Conservation (phyloP, 257 asterid genomes). For the Solanum sitiens region DNA sequence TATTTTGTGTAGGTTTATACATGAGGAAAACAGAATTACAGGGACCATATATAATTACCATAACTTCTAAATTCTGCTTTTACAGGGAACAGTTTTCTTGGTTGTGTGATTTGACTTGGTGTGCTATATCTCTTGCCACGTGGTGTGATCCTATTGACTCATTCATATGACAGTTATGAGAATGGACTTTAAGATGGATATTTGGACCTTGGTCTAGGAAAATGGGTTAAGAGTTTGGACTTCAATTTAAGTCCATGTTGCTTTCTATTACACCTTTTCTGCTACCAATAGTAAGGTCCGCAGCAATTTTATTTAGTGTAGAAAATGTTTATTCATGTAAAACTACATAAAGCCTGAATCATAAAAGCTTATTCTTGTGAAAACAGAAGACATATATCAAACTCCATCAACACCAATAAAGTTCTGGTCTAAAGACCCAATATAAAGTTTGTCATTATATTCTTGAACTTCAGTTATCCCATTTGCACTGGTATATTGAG, state of each 20-base stretch:
- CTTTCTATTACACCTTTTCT: not conserved
- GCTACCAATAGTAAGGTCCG: not conserved
- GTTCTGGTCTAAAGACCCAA: not conserved
- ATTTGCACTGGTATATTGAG: not conserved
- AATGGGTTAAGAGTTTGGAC: too few species aligned
- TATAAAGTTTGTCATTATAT: not conserved
- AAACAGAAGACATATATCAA: not conserved
- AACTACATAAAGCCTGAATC: not conserved
- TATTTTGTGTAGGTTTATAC: not conserved
- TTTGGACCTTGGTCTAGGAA: too few species aligned
- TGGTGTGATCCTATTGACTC: too few species aligned
- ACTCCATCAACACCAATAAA: not conserved
- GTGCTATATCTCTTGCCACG: too few species aligned
- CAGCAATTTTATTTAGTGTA: not conserved
- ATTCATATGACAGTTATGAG: too few species aligned
- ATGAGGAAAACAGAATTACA: not conserved
- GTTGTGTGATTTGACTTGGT: not conserved
- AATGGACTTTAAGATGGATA: too few species aligned
- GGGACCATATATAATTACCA: not conserved
- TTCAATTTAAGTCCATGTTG: too few species aligned
- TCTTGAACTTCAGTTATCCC: not conserved
- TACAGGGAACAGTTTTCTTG: not conserved
- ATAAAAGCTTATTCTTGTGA: not conserved
- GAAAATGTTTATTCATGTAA: not conserved
- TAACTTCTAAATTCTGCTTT: not conserved